Conservation (phyloP, 2,329 filamentous ascomycete species). For the Alternaria sp. region DNA sequence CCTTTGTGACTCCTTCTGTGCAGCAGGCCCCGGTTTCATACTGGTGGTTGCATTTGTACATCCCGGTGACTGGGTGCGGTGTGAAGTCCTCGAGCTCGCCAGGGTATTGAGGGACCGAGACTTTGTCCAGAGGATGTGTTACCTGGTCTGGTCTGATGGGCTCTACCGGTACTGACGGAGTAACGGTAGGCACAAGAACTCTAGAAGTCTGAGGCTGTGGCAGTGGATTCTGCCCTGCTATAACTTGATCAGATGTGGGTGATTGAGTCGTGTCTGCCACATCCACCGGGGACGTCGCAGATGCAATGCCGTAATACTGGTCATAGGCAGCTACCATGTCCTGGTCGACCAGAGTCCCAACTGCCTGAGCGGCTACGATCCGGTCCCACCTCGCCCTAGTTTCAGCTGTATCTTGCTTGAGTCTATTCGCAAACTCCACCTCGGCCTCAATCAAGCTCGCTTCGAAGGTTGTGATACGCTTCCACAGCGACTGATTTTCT, state of each 20-base stretch:
- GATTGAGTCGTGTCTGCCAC: neutral
- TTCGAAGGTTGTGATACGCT: neutral
- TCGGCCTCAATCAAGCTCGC: neutral
- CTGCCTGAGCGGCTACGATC: too few species aligned
- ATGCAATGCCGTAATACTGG: too few species aligned
- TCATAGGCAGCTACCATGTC: too few species aligned
- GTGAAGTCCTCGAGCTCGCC: neutral
- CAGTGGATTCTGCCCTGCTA: neutral
- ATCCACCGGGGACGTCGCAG: too few species aligned
- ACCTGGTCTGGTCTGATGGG: neutral
- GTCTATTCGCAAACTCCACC: neutral
- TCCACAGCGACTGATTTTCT: neutral
- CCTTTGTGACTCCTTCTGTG: neutral
- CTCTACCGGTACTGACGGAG: rapidly evolving
- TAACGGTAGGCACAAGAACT: neutral
- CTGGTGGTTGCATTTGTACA: neutral
- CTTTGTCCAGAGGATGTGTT: neutral
- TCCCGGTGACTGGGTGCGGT: neutral
- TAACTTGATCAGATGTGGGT: neutral
- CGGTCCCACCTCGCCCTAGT: neutral
- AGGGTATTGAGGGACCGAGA: neutral
- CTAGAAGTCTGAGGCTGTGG: neutral
- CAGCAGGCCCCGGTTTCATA: neutral
- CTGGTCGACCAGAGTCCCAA: too few species aligned
- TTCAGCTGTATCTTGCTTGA: neutral